Evolutionary conservation across 345 rosid genomes (phyloP), one percentile per base, ranked within the genome.

Genomic region (Eutrema yunnanense): DNA sequence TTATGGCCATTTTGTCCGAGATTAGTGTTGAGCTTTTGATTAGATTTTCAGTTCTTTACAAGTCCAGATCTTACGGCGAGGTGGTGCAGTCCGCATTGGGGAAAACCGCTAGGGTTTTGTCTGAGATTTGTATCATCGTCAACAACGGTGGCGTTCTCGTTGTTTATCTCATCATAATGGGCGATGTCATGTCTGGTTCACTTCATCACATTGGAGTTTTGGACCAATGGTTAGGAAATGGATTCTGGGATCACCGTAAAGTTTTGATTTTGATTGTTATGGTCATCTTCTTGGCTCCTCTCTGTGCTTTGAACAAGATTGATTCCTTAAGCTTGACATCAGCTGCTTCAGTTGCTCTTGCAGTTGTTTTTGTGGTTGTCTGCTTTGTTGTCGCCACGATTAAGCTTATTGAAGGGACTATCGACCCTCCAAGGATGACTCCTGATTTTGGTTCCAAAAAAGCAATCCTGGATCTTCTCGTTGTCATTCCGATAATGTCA

Each of bases 101-200:
- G n/a, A 90, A 80, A 81, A 79, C 93, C 22, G 96, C 89, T 7
- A 90, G 84, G 90, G 64, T 88, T 76, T 67, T 95, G 53, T 85
- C 96, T 0, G 96, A 95, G 80, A 87, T 95, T 73, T 92, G 96
- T 72, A 95, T 95, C 60, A 87, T 95, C 36, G 82, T 92, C 72
- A 95, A 92, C 82, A 95, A 92, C 83, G 98, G 84, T 6, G 99
- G 99, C 67, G 90, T 92, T 56, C 74, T 95, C 85, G 88, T 95
- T 55, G 99, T 90, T 57, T 95, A 95, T 71, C 80, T 95, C 69
- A 95, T 95, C 36, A 95, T 95, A 5, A 83, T 95, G 73, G 99
- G 98, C 0, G 99, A 95, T 73, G 99, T 95, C 36, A 84, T 95
- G 89, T 92, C 99, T 0, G 98, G 99, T 40, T 90, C 96, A 0